Percentiles rank a stretch among this genome's conserved stretches.
Evolutionary conservation across 2,329 filamentous ascomycete species (phyloP).

Genomic region (Eurotiales sp.): DNA sequence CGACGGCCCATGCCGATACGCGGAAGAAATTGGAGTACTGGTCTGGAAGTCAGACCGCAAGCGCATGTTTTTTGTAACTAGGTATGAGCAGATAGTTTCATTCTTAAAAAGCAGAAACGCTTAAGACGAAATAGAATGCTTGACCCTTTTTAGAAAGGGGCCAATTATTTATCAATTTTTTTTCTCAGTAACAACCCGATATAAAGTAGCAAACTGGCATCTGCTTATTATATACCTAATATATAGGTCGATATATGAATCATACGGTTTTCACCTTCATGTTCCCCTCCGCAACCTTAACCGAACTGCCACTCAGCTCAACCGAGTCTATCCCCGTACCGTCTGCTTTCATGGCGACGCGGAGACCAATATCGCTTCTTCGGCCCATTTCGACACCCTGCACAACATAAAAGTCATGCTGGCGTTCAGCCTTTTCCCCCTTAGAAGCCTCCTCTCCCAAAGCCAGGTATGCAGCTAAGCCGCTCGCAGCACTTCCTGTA

Average conservation of each 20-base stretch:
- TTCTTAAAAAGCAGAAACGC: constrained; percentile 63
- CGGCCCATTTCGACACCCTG: constrained; percentile 68
- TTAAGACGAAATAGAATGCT: no score
- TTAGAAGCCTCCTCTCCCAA: constrained; percentile 36
- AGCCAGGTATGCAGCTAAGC: constrained; percentile 54
- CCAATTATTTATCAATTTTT: no score
- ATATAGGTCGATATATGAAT: background rate
- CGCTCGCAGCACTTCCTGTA: constrained; percentile 58
- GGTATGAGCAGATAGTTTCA: constrained; percentile 80
- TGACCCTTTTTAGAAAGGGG: no score
- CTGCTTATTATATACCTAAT: no score
- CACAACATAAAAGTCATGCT: constrained; percentile 50
- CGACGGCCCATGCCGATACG: constrained; percentile 55
- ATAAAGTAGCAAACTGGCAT: background rate
- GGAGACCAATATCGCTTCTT: constrained; percentile 37
- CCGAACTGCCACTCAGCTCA: constrained; percentile 32
- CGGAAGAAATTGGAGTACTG: constrained; percentile 84
- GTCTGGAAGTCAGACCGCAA: constrained; percentile 78
- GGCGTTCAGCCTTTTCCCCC: constrained; percentile 21
- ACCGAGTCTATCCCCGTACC: constrained; percentile 28
- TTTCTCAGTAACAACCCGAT: no score
- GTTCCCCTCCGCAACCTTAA: constrained; percentile 33
- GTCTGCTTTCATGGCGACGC: constrained; percentile 21
- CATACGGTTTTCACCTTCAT: constrained; percentile 19
- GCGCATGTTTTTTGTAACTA: constrained; percentile 85